Evolutionary conservation across 495 filamentous ascomycete genomes (phyloP), one percentile per base, ranked within the genome.

Genomic region (Thozetella sp.): DNA sequence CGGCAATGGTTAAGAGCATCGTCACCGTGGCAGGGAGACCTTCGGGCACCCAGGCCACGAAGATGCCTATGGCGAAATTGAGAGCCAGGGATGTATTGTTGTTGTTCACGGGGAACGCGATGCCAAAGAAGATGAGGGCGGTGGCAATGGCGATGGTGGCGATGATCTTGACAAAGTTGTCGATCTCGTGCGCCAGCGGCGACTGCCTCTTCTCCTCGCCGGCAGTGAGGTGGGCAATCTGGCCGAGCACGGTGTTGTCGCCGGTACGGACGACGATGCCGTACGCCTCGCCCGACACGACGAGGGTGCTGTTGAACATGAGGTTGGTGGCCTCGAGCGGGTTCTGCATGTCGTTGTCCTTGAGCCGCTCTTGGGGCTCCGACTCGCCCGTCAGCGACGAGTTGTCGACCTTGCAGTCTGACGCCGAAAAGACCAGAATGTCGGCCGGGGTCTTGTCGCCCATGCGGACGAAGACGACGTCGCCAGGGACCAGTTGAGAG

Each of bases 401-500:
- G n/a, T 58, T 63, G 46, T 88, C 86, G 62, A 80, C 85, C 50
- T 86, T 83, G 53, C 84, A 79, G 67, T 89, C 89, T 80, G 88
- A 86, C 19, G 82, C 81, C 46, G 88, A 86, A 55, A 87, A 81
- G 10, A 90, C 59, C 26, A 80, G 67, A 3, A 83, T 54, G 67
- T 90, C 88, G 17, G 88, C 88, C 12, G 88, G 88, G 1, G 89
- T 81, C 13, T 85, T 88, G 70, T 90, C 88, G 12, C 88, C 88
- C 37, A 86, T 85, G 75, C 87, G 88, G 30, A 90, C 63, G 51
- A 87, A 78, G 22, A 88, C 79, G 63, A 90, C 81, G 59, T 92
- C 89, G 25, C 89, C 89, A 12, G 88, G 84, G 10, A 90, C 87
- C 43, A 65, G 46, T 22, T 45, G 30, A 50, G 61, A 23, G n/a